A percentile compares a stretch with the other conserved stretches of the same genome.
phyloP scores from a whole-genome alignment of 2,329 filamentous ascomycete species.

The Colletotrichum sidae region DNA sequence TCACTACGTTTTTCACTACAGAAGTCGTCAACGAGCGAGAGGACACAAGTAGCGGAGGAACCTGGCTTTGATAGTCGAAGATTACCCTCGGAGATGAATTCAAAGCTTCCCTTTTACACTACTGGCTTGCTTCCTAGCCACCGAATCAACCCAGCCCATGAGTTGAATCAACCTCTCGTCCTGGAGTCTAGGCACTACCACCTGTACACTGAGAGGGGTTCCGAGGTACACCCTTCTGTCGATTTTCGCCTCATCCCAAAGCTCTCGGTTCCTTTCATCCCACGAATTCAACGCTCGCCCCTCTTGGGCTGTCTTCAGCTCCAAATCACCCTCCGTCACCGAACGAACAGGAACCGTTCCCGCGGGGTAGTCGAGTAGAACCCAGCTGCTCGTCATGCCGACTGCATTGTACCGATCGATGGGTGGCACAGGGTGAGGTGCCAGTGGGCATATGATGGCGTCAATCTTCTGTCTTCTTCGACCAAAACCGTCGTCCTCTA shows the following conservation, averaged over 20 bases:
- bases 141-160: conserved; percentile 19
- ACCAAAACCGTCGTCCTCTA: conserved; percentile 16
- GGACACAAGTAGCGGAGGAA: no score
- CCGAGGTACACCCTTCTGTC: conserved; percentile 22
- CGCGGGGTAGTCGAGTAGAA: conserved; percentile 52
- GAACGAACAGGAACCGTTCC: conserved; percentile 44
- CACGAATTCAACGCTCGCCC: conserved; percentile 14
- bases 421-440: conserved; percentile 69
- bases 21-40: no score
- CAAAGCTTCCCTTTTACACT: not conserved
- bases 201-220: conserved; percentile 24
- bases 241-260: conserved; percentile 30
- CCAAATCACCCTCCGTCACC: conserved; percentile 16
- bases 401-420: conserved; percentile 45
- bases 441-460: conserved; percentile 67
- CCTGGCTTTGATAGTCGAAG: no score
- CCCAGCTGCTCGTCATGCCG: conserved; percentile 50
- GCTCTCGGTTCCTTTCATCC: conserved; percentile 24
- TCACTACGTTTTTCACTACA: fast-evolving
- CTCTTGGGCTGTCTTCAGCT: conserved; percentile 20
- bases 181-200: conserved; percentile 27
- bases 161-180: conserved; percentile 23
- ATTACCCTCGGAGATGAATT: not conserved
- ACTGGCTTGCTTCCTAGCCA: not conserved
- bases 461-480: conserved; percentile 52